phyloP scores from a whole-genome alignment of 2,329 filamentous ascomycete genomes.

The Lasiodiplodia hormozganensis region DNA sequence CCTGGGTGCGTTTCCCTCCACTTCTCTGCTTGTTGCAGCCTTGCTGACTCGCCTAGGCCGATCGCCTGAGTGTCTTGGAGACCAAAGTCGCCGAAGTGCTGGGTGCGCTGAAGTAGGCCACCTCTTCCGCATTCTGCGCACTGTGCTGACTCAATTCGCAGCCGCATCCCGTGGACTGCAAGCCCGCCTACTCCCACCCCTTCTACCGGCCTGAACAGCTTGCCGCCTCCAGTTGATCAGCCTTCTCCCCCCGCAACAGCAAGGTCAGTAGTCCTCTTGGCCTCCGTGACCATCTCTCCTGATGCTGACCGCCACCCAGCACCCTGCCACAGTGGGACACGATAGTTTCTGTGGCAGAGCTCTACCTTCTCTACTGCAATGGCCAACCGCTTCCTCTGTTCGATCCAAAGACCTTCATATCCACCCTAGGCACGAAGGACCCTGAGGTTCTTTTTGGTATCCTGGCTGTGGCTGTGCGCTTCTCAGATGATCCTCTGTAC shows the following conservation, averaged over 20 bases:
- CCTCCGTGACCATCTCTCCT: no score
- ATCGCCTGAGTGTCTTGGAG: conserved; percentile 19
- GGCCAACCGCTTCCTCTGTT: conserved; percentile 60
- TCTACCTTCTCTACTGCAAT: conserved; percentile 58
- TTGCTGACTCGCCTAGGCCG: conserved; percentile 7
- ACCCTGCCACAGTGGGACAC: conserved; percentile 13
- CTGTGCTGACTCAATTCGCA: not conserved
- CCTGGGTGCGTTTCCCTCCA: not conserved
- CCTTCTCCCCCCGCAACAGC: conserved; percentile 10
- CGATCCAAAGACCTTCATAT: conserved; percentile 49
- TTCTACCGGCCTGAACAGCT: not conserved
- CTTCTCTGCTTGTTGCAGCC: not conserved
- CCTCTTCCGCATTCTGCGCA: not conserved
- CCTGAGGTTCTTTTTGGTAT: conserved; percentile 44
- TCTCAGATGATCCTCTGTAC: conserved; percentile 42
- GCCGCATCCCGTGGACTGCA: conserved; percentile 22
- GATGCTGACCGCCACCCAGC: not conserved
- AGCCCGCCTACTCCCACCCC: conserved; percentile 10
- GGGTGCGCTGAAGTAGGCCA: conserved; percentile 13
- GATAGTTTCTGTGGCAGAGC: conserved; percentile 43
- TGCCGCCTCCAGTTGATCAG: not conserved
- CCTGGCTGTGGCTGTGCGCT: conserved; percentile 54
- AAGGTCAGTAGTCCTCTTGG: not conserved
- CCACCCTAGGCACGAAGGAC: conserved; percentile 48
- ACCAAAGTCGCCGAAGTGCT: conserved; percentile 23